These are phyloP conservation scores for Juglanconis juglandina DNA, from an alignment of 2,329 filamentous ascomycete species.

Conservation along the genomic window DNA sequence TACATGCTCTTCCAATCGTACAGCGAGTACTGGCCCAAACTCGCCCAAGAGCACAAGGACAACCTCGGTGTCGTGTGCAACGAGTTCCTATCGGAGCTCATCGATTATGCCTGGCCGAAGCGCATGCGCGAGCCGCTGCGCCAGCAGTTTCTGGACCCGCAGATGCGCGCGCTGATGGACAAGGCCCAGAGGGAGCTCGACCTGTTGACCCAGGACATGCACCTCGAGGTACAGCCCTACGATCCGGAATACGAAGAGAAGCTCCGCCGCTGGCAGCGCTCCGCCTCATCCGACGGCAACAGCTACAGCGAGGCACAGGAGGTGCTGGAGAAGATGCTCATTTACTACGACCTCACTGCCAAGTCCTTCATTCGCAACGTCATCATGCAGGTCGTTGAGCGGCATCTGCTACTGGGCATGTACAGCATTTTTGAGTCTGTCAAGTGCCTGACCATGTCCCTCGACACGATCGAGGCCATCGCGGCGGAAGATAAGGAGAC, in stretches of 20 bases:
- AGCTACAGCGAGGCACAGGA: constrained; percentile 50
- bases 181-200: constrained; percentile 45
- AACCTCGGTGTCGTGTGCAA: constrained; percentile 53
- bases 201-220: constrained; percentile 46
- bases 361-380: constrained; percentile 51
- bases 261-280: constrained; percentile 44
- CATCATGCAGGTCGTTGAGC: constrained; percentile 50
- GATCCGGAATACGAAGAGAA: constrained; percentile 53
- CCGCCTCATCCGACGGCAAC: constrained; percentile 38
- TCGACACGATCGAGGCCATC: constrained; percentile 45
- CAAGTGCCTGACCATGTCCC: constrained; percentile 46
- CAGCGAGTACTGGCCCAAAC: constrained; percentile 49
- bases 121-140: constrained; percentile 51
- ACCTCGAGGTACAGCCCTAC: constrained; percentile 51
- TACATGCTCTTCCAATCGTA: constrained; percentile 55
- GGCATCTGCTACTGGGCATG: constrained; percentile 50
- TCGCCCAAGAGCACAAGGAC: constrained; percentile 52
- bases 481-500: constrained; percentile 53
- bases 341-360: constrained; percentile 52
- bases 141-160: constrained; percentile 45
- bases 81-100: constrained; percentile 50
- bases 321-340: constrained; percentile 54
- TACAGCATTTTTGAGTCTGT: constrained; percentile 50
- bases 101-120: constrained; percentile 47
- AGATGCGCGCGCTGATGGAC: constrained; percentile 45